Base-by-base conservation (phyloP, 148 eudicot genomes). In the Linanthus parryae region DNA sequence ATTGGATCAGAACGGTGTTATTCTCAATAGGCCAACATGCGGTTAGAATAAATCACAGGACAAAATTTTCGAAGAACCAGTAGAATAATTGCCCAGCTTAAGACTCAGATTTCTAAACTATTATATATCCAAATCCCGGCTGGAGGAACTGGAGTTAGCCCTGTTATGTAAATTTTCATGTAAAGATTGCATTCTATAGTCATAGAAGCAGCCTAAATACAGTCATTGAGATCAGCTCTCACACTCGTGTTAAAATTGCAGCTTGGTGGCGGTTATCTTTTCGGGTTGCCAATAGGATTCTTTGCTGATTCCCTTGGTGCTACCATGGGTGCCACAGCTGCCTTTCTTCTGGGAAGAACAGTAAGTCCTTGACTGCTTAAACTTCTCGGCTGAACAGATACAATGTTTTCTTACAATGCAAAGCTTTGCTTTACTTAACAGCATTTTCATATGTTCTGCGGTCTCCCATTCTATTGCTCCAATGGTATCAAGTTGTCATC, bases 221-320 rank as follows among this genome's bases (percentile, higher is more conserved):
- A 22, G 28, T 4, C 6, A 1, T 13, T 2, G 8, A 4, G 25
- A 21, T 25, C 27, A 25, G 13, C 19, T 40, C 18, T 19, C 41
- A 48, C 41, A 28, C 37, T 20, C 35, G 11, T 47, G 15, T 6
- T 25, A 43, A 57, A 38, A 13, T 49, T 46, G 30, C 85, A 88
- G 96, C 82, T 88, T 18, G 96, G 96, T 56, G 92, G 96, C 59
- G 96, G 96, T 56, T 88, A 88, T 68, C 88, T 88, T 25, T 88
- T 78, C 64, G 96, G 96, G 27, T 72, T 88, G 71, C 74, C 73
- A 48, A 57, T 81, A 62, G 96, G 96, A 21, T 81, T 88, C 62
- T 27, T 81, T 52, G 78, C 92, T 63, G 96, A 88, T 71, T 88
- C 94, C 50, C 8, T 84, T 47, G 96, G 96, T 55, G 83, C 96